These are phyloP conservation scores for Botrytis galanthina DNA, from an alignment of 2,329 filamentous ascomycete genomes.

Conservation along the genomic window DNA sequence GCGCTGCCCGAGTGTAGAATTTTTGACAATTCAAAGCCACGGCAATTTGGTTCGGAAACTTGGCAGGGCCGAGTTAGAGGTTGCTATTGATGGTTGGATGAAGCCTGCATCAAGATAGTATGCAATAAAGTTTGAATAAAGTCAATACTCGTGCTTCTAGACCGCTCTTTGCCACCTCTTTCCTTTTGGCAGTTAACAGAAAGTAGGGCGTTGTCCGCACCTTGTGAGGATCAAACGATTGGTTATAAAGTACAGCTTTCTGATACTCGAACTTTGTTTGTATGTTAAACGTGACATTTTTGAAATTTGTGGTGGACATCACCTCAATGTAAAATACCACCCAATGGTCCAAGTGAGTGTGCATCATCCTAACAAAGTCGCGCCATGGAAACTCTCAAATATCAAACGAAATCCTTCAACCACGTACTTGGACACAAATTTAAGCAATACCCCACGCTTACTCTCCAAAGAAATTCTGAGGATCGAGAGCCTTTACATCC, in stretches of 20 bases:
- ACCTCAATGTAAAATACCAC: neutral
- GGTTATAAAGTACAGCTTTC: no score
- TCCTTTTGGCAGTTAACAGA: neutral
- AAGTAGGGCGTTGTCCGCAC: neutral
- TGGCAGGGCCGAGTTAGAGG: neutral
- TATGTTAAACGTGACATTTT: neutral
- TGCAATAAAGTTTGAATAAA: neutral
- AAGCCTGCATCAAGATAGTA: neutral
- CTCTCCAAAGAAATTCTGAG: neutral
- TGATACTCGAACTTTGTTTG: neutral
- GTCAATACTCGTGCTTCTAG: neutral
- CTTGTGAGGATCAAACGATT: neutral
- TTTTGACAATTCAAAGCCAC: neutral
- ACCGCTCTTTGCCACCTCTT: neutral
- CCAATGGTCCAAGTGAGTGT: neutral
- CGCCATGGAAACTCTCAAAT: neutral
- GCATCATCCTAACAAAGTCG: neutral
- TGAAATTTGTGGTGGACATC: neutral
- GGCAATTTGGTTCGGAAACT: neutral
- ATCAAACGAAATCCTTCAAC: neutral
- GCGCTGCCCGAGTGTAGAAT: neutral
- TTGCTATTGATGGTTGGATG: neutral
- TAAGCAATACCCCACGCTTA: neutral
- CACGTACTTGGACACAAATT: neutral
- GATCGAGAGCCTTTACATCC: constrained; percentile 3